phyloP scores from a whole-genome alignment of 164 flowering plant species.

The Nymphaea colorata region DNA sequence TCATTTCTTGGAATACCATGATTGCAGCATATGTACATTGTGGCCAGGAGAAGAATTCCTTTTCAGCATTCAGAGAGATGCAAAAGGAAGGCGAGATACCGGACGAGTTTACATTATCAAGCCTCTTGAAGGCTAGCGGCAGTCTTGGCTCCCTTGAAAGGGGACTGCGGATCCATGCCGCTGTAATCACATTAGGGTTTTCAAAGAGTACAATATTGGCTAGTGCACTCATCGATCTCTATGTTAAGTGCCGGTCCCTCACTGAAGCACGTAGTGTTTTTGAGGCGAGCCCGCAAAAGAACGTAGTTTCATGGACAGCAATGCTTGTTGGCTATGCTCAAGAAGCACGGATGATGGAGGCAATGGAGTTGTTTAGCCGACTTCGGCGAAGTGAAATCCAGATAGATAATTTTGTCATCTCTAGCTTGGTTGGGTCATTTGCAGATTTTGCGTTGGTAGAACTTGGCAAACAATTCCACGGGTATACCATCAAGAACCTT shows the following conservation, averaged over 20 bases:
- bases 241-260: conserved; percentile 46
- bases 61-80: conserved; percentile 36
- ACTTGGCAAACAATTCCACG: conserved; percentile 73
- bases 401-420: conserved; percentile 56
- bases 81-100: conserved; percentile 34
- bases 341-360: conserved; percentile 34
- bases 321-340: conserved; percentile 65
- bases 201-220: conserved; percentile 22
- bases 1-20: conserved; percentile 67
- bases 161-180: conserved; percentile 57
- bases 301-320: conserved; percentile 55
- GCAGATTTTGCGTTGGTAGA: conserved; percentile 71
- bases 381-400: conserved; percentile 26
- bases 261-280: conserved; percentile 36
- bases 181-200: conserved; percentile 34
- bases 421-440: conserved; percentile 52
- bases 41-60: conserved; percentile 26
- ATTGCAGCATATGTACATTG: conserved; percentile 38
- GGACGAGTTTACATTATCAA: conserved; percentile 57
- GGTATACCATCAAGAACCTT: conserved; percentile 39
- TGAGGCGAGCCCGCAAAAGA: conserved; percentile 30
- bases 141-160: conserved; percentile 25
- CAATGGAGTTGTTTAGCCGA: conserved; percentile 44
- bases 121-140: conserved; percentile 55
- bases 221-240: conserved; percentile 64